These are phyloP conservation scores for Cyclospora cayetanensis DNA, from an alignment of 169 alveolate genomes.

Conservation along the genomic window DNA sequence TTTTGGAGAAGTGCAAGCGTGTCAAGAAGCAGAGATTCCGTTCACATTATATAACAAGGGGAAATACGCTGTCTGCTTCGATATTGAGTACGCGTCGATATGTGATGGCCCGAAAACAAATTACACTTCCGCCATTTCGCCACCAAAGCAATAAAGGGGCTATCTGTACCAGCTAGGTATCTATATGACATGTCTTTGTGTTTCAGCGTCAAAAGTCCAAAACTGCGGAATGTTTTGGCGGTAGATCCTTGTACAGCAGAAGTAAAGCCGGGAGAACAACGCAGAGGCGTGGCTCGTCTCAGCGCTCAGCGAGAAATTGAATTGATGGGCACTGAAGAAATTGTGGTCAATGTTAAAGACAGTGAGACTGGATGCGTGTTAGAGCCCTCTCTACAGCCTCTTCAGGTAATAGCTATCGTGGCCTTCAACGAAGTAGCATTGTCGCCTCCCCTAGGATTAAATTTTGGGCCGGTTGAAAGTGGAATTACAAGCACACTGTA, in stretches of 20 bases:
- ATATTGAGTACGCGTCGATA: conserved; percentile 76
- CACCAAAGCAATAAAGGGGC: too few species aligned
- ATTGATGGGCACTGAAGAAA: conserved; percentile 84
- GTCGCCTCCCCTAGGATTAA: conserved; percentile 91
- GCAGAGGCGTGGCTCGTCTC: conserved; percentile 42
- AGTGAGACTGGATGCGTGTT: conserved; percentile 85
- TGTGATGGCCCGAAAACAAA: too few species aligned
- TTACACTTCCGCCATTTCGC: too few species aligned
- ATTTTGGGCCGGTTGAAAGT: conserved; percentile 93
- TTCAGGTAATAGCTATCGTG: conserved; percentile 85
- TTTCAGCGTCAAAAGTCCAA: conserved; percentile 39
- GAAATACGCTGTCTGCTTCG: conserved; percentile 86
- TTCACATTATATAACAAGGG: conserved; percentile 88
- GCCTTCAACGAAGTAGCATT: conserved; percentile 90
- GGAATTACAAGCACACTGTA: conserved; percentile 83
- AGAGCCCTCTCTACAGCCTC: conserved; percentile 81
- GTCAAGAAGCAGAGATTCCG: conserved; percentile 87
- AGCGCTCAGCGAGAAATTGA: conserved; percentile 80
- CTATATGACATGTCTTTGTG: not conserved
- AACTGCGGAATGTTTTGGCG: conserved; percentile 76
- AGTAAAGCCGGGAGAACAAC: conserved; percentile 74
- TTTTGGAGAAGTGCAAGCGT: conserved; percentile 92
- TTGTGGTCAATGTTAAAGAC: conserved; percentile 86
- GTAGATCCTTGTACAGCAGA: conserved; percentile 88
- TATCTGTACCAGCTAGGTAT: too few species aligned